Evolutionary conservation across 352 stramenopile genomes (phyloP), one percentile per base, ranked within the genome.

Genomic region (Hyaloperonospora brassicae): DNA sequence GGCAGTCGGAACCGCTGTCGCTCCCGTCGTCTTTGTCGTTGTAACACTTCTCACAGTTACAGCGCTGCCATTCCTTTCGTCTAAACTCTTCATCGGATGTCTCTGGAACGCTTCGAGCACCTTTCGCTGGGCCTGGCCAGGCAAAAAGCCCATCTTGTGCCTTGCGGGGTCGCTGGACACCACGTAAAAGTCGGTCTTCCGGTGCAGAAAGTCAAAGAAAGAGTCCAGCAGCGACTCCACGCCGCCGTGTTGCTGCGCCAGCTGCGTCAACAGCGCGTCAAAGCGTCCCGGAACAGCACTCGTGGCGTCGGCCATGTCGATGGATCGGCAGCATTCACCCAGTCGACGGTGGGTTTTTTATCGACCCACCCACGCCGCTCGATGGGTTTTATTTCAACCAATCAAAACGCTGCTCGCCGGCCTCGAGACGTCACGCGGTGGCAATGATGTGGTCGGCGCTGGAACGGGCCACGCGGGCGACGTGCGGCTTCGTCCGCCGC

Each of bases 161-260:
- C 30, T 54, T 31, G 12, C 57, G 2, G 79, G 79, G 52, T 89
- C 70, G 25, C 56, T 61, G 34, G 77, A 70, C 45, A 87, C 73
- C 22, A 76, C 76, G 73, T 98, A 98, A 66, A 98, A 98, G 76
- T 99, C 96, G 13, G 96, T 98, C 64, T 98, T 98, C 36, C 96
- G 91, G 54, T 97, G 80, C 50, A 99, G 65, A 55, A 98, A 98
- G 35, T 90, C 95, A 63, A 99, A 98, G 56, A 98, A 93, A 17
- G 87, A 95, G 59, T 98, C 90, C 52, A 99, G 76, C 36, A 99
- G 71, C 21, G 89, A 87, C 61, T 99, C 95, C 59, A 99, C 98
- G 36, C 93, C 89, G 31, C 83, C 70, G 24, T 94, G 78, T 64
- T 97, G 90, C 68, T 98, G 89, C 48, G 96, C 93, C 11, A 99